Conservation (phyloP, 1,284 basidiomycete genomes). For the Papiliotrema terrestris region DNA sequence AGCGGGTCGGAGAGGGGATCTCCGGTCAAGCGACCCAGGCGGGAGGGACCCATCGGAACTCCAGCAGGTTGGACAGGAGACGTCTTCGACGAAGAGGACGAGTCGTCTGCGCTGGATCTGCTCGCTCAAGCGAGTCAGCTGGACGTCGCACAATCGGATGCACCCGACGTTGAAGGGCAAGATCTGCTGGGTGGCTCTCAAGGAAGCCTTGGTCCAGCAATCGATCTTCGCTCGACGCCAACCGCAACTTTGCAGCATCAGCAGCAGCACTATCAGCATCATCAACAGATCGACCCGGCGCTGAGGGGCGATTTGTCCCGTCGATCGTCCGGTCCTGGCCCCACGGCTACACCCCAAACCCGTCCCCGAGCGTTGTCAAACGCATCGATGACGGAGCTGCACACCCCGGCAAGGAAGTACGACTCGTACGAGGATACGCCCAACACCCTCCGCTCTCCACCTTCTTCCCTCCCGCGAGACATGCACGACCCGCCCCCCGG, state of each 20-base stretch:
- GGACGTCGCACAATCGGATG: slow-evolving; percentile 18
- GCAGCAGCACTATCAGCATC: not conserved
- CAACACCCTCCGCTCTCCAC: slow-evolving; percentile 2
- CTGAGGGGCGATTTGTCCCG: slow-evolving; percentile 1
- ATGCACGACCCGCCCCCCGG: slow-evolving; percentile 6
- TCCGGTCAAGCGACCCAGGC: slow-evolving; percentile 24
- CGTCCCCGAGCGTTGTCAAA: slow-evolving; percentile 17
- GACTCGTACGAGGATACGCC: slow-evolving; percentile 1
- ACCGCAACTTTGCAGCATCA: not conserved
- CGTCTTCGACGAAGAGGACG: slow-evolving; percentile 6
- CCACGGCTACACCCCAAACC: slow-evolving; percentile 14
- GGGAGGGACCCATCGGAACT: not conserved
- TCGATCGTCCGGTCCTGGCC: not conserved
- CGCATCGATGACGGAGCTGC: slow-evolving; percentile 12
- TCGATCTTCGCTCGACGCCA: slow-evolving; percentile 21
- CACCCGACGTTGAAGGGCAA: not conserved
- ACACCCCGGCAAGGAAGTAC: slow-evolving; percentile 19
- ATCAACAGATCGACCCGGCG: slow-evolving; percentile 20
- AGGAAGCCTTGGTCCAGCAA: slow-evolving; percentile 31
- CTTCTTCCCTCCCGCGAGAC: slow-evolving; percentile 1
- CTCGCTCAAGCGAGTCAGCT: slow-evolving; percentile 42
- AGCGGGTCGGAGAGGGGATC: slow-evolving; percentile 21
- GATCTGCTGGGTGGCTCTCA: not conserved
- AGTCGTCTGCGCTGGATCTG: slow-evolving; percentile 38
- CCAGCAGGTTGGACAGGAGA: not conserved